These are phyloP conservation scores for Macrophomina phaseolina DNA, from an alignment of 2,329 filamentous ascomycete species.

Conservation along the genomic window DNA sequence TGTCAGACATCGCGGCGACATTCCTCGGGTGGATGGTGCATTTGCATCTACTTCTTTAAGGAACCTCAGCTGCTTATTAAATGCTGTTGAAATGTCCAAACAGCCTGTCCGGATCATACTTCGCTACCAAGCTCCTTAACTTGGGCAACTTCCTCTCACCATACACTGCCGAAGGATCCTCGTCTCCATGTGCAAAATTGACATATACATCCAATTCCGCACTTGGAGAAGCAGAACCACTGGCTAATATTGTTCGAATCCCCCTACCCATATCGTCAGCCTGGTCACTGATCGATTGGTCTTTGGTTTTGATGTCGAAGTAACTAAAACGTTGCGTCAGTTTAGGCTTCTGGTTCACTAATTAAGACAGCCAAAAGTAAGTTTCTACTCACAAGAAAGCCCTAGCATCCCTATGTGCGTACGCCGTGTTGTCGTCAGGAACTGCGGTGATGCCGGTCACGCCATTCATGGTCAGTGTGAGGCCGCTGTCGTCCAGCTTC, in stretches of 20 bases:
- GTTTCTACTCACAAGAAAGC: neutral
- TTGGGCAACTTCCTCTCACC: conserved; percentile 38
- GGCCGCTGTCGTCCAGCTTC: neutral
- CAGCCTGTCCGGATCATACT: conserved; percentile 42
- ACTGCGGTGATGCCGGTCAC: neutral
- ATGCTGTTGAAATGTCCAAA: conserved; percentile 30
- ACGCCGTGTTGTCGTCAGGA: neutral
- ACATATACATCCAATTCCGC: conserved; percentile 32
- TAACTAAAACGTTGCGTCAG: neutral
- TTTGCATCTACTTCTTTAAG: no score
- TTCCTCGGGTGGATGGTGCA: no score
- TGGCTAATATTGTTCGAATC: no score
- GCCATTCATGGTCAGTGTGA: neutral
- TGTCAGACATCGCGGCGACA: no score
- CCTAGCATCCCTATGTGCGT: neutral
- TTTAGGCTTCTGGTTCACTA: no score
- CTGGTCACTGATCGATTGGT: neutral
- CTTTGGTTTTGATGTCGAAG: neutral
- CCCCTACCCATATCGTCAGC: neutral
- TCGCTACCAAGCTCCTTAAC: conserved; percentile 40
- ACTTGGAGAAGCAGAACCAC: no score
- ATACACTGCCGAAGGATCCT: conserved; percentile 39
- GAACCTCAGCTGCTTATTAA: no score
- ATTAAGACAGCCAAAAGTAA: no score
- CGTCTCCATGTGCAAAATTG: conserved; percentile 40